phyloP scores from a whole-genome alignment of 1,139 yeast genomes.

The Lizanozyma gosingica region DNA sequence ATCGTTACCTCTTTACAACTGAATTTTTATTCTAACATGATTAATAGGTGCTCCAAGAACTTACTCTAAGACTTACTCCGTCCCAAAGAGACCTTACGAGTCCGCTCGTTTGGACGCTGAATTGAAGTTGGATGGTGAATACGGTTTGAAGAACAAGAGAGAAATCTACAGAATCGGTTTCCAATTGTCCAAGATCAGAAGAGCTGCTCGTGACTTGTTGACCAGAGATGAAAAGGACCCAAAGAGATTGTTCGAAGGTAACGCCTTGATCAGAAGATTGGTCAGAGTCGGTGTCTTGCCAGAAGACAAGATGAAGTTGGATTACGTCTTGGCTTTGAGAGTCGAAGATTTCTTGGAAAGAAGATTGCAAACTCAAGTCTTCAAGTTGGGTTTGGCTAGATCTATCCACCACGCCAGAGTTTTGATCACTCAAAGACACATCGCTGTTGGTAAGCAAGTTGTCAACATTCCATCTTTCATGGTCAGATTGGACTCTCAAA shows the following conservation, averaged over 20 bases:
- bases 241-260: constrained; percentile 99
- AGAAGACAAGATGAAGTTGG: constrained; percentile 99
- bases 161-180: constrained; percentile 98
- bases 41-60: constrained; percentile 89
- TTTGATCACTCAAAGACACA: constrained; percentile 97
- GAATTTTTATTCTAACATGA: constrained; percentile 19
- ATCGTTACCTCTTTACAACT: constrained; percentile 1
- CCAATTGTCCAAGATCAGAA: constrained; percentile 99
- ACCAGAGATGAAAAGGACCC: constrained; percentile 99
- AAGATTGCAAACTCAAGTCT: constrained; percentile 99
- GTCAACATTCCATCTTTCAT: constrained; percentile 98
- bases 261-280: constrained; percentile 97
- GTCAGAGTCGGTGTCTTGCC: constrained; percentile 98
- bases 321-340: constrained; percentile 97
- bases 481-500: constrained; percentile 99
- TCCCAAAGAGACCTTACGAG: constrained; percentile 99
- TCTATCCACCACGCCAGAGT: constrained; percentile 99
- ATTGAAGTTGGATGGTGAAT: constrained; percentile 98
- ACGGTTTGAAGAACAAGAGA: constrained; percentile 99
- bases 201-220: constrained; percentile 99
- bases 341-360: constrained; percentile 99
- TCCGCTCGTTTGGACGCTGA: constrained; percentile 99
- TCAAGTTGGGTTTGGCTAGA: constrained; percentile 99
- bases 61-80: constrained; percentile 98
- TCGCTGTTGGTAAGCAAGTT: constrained; percentile 99